Evolutionary conservation across 2,329 filamentous ascomycete genomes (phyloP).

Genomic region (Hypoxylon sp.): DNA sequence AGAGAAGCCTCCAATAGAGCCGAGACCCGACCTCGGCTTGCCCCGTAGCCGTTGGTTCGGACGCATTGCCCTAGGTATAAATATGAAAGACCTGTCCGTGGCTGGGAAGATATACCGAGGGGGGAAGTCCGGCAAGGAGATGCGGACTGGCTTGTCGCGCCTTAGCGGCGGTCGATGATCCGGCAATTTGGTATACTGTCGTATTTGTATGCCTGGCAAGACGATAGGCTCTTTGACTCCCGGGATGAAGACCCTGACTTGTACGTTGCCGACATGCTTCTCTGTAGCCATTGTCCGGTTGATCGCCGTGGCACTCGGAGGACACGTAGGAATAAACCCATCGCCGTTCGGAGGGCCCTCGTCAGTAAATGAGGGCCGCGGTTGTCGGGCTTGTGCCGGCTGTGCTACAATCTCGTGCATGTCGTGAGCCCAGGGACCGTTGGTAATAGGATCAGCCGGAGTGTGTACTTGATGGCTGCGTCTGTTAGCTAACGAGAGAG

Average conservation of each 20-base stretch:
- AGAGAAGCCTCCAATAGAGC: conserved; percentile 74
- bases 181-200: conserved; percentile 92
- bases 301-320: conserved; percentile 72
- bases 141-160: conserved; percentile 94
- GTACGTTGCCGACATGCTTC: conserved; percentile 83
- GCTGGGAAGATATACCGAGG: conserved; percentile 93
- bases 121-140: conserved; percentile 83
- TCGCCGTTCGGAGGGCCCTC: conserved; percentile 67
- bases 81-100: conserved; percentile 92
- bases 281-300: conserved; percentile 86
- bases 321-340: conserved; percentile 66
- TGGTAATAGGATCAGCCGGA: conserved; percentile 71
- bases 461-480: conserved; percentile 56
- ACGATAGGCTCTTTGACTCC: conserved; percentile 77
- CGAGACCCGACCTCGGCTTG: conserved; percentile 78
- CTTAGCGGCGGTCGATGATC: conserved; percentile 94
- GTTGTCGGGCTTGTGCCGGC: conserved; percentile 55
- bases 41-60: conserved; percentile 87
- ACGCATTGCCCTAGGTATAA: conserved; percentile 92
- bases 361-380: conserved; percentile 57
- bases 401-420: conserved; percentile 81
- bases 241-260: conserved; percentile 84
- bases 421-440: conserved; percentile 90
- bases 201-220: conserved; percentile 82
- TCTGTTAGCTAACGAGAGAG: conserved; percentile 37